A percentile compares a stretch with the other conserved stretches of the same genome.
These are phyloP conservation scores for Populus tremula DNA, from an alignment of 345 rosid species.

Conservation along the genomic window DNA sequence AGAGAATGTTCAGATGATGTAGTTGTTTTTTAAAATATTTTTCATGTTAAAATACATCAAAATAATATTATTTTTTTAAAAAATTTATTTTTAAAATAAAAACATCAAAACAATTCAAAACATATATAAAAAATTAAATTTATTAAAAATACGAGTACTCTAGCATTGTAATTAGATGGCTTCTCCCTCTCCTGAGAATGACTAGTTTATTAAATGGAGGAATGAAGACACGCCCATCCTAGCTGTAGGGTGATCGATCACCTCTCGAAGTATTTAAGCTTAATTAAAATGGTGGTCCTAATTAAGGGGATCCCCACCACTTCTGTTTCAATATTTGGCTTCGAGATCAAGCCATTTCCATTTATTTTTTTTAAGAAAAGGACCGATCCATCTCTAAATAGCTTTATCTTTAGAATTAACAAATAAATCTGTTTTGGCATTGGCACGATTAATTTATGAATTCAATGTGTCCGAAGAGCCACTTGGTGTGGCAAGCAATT, in stretches of 20 bases:
- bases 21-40: too few species aligned
- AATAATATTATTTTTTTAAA: too few species aligned
- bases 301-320: neutral
- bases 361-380: neutral
- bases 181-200: neutral
- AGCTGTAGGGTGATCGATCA: neutral
- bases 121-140: too few species aligned
- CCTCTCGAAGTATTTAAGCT: neutral
- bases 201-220: neutral
- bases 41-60: too few species aligned
- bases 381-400: neutral
- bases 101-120: too few species aligned
- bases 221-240: neutral
- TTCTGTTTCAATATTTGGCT: neutral
- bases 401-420: too few species aligned
- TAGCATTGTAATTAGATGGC: neutral
- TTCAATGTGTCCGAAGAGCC: neutral
- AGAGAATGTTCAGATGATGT: too few species aligned
- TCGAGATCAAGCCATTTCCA: constrained; percentile 11
- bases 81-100: too few species aligned
- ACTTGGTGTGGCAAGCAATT: neutral
- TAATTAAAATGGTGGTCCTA: neutral
- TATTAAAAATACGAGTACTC: too few species aligned
- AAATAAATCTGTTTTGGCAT: neutral
- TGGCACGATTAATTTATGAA: neutral